Evolutionary conservation across 768 basidiomycete species (phyloP).

Genomic region (Pulveroboletus sp.): DNA sequence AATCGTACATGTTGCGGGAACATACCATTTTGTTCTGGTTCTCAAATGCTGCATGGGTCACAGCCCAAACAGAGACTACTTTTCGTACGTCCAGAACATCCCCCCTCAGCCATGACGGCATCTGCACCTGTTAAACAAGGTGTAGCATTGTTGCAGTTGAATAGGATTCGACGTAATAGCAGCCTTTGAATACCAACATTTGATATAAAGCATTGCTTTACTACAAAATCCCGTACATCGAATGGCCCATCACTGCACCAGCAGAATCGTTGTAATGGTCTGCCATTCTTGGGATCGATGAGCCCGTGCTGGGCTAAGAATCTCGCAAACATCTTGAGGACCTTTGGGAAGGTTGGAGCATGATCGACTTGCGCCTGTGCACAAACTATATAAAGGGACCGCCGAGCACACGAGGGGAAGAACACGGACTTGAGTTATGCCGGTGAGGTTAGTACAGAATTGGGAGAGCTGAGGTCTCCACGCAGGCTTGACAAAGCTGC

Average conservation of each 20-base stretch:
- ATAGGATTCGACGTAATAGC: neutral
- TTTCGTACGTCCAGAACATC: constrained; percentile 75
- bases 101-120: constrained; percentile 73
- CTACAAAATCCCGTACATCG: constrained; percentile 80
- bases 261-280: constrained; percentile 61
- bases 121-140: constrained; percentile 44
- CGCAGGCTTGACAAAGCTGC: constrained; percentile 82
- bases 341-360: constrained; percentile 73
- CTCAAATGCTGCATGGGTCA: constrained; percentile 8
- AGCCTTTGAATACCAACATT: constrained; percentile 43
- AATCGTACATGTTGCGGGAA: neutral
- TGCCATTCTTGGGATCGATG: constrained; percentile 56
- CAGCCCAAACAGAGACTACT: constrained; percentile 47
- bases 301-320: constrained; percentile 75
- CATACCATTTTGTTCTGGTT: constrained; percentile 16
- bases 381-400: constrained; percentile 4
- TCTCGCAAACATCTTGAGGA: constrained; percentile 57
- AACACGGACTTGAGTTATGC: constrained; percentile 82
- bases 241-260: constrained; percentile 87
- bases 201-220: constrained; percentile 89
- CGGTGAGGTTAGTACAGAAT: constrained; percentile 87
- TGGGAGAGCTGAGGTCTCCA: constrained; percentile 79
- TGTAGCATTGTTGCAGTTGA: constrained; percentile 9
- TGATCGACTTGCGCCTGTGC: constrained; percentile 75
- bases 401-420: neutral